phyloP scores from a whole-genome alignment of 116 monocot species.

The Posidonia oceanica region DNA sequence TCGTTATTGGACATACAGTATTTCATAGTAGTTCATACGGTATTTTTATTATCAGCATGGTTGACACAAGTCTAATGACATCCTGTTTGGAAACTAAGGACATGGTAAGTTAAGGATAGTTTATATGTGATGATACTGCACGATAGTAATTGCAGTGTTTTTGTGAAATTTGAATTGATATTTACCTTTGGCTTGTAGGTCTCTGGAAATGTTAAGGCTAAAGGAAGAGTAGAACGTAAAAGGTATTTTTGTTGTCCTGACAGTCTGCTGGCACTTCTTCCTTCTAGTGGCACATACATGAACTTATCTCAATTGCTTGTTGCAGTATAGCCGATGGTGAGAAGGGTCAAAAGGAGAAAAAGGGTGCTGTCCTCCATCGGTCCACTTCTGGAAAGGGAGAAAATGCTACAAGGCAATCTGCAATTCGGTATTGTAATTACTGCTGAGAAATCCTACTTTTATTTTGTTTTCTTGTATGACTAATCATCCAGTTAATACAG shows the following conservation, averaged over 20 bases:
- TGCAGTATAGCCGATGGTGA: conserved; percentile 10
- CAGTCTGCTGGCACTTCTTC: neutral
- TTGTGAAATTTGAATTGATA: neutral
- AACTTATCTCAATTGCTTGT: neutral
- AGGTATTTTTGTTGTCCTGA: conserved; percentile 27
- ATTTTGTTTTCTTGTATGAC: neutral
- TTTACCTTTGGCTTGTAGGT: conserved; percentile 19
- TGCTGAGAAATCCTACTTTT: neutral
- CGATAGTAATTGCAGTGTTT: neutral
- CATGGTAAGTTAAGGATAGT: neutral
- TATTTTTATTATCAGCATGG: too few species aligned
- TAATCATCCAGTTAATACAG: conserved; percentile 15
- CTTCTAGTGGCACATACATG: neutral
- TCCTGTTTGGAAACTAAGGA: neutral
- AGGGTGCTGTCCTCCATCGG: conserved; percentile 6
- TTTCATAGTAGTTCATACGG: too few species aligned
- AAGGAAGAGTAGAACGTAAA: conserved; percentile 16
- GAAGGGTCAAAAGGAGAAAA: conserved; percentile 13
- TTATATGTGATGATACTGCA: neutral
- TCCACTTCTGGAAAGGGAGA: conserved; percentile 18
- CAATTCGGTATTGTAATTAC: conserved; percentile 22
- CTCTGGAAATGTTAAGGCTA: conserved; percentile 20
- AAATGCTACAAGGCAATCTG: conserved; percentile 5
- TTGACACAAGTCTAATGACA: neutral
- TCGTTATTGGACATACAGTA: too few species aligned